Percentiles rank a stretch among this genome's conserved stretches.
These are phyloP conservation scores for Exsudoporus frostii DNA, from an alignment of 768 basidiomycete species.

Conservation along the genomic window DNA sequence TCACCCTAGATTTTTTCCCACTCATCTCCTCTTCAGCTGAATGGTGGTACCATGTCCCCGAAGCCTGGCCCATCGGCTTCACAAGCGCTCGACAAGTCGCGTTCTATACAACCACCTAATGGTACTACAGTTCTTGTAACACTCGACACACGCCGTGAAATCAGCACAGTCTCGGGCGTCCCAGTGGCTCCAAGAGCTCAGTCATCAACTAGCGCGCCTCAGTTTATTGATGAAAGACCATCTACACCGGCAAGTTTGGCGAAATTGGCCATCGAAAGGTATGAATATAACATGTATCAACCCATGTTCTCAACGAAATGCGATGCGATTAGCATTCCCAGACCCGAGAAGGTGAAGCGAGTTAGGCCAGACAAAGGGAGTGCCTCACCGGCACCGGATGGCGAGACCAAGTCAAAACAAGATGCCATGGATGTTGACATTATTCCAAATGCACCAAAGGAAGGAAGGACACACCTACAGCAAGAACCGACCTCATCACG, in stretches of 20 bases:
- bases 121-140: slow-evolving; percentile 33
- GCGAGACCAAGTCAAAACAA: slow-evolving; percentile 24
- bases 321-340: slow-evolving; percentile 51
- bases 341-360: slow-evolving; percentile 78
- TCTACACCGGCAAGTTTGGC: slow-evolving; percentile 36
- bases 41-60: slow-evolving; percentile 28
- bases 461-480: slow-evolving; percentile 23
- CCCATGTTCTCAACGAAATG: slow-evolving; percentile 4
- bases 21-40: slow-evolving; percentile 15
- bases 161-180: slow-evolving; percentile 24
- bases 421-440: slow-evolving; percentile 39
- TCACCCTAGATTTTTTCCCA: background rate
- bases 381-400: slow-evolving; percentile 35
- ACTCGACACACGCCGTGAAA: slow-evolving; percentile 39
- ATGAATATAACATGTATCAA: slow-evolving; percentile 9
- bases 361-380: slow-evolving; percentile 39
- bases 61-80: slow-evolving; percentile 23
- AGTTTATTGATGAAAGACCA: slow-evolving; percentile 29
- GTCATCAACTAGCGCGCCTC: slow-evolving; percentile 32
- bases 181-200: slow-evolving; percentile 56
- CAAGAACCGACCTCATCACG: slow-evolving; percentile 20
- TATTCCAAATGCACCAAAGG: slow-evolving; percentile 18
- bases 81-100: slow-evolving; percentile 33
- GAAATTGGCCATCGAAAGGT: slow-evolving; percentile 70
- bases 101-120: slow-evolving; percentile 36